Percentiles rank a stretch among this genome's conserved stretches.
Evolutionary conservation across 2,329 filamentous ascomycete genomes (phyloP).

Genomic region (Monilinia vaccinii-corymbosi): DNA sequence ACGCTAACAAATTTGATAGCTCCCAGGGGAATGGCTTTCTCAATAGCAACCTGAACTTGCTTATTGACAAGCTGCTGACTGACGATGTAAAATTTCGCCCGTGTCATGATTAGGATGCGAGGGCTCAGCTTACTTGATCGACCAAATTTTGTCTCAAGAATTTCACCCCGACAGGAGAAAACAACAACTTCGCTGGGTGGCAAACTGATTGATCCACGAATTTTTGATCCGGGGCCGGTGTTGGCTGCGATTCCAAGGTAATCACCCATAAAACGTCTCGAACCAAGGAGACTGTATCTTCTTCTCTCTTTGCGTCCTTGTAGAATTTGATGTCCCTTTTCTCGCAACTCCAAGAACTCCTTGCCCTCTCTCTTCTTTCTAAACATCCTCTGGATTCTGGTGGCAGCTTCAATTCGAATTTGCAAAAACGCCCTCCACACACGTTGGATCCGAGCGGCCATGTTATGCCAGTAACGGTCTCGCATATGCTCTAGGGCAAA

Average conservation of each 20-base stretch:
- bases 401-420: constrained; percentile 86
- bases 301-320: constrained; percentile 82
- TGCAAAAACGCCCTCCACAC: constrained; percentile 95
- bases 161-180: constrained; percentile 86
- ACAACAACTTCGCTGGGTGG: constrained; percentile 63
- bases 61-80: constrained; percentile 75
- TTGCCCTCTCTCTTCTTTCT: constrained; percentile 84
- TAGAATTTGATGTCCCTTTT: constrained; percentile 76
- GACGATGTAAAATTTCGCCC: constrained; percentile 80
- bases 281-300: constrained; percentile 84
- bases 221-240: constrained; percentile 69
- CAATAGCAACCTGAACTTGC: constrained; percentile 70
- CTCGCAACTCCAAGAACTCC: constrained; percentile 79
- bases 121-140: constrained; percentile 90
- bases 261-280: constrained; percentile 85
- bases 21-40: constrained; percentile 73
- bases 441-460: constrained; percentile 94
- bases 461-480: constrained; percentile 98
- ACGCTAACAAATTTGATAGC: constrained; percentile 80
- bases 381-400: constrained; percentile 91
- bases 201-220: constrained; percentile 67
- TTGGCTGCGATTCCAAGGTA: constrained; percentile 82
- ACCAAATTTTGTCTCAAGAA: constrained; percentile 90
- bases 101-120: constrained; percentile 75
- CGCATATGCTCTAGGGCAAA: constrained; percentile 97